A percentile compares a stretch with the other conserved stretches of the same genome.
Conservation (phyloP, 495 filamentous ascomycete species). For the Neurospora sp. region DNA sequence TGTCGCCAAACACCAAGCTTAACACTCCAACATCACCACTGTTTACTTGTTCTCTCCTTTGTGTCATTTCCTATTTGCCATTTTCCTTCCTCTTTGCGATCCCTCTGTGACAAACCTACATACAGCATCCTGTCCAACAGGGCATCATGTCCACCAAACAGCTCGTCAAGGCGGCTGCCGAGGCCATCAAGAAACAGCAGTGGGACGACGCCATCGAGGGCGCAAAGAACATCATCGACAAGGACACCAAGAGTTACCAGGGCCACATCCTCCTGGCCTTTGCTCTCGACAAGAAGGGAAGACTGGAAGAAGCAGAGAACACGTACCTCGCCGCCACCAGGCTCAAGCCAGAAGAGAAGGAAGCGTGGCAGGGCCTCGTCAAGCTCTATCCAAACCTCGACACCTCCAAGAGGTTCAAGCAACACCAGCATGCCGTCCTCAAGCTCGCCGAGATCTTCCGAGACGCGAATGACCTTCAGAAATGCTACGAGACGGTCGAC, state of each 20-base stretch:
- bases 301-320: conserved; percentile 57
- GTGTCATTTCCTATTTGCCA: neutral
- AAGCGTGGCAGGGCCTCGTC: conserved; percentile 87
- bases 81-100: neutral
- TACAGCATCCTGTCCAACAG: neutral
- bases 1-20: neutral
- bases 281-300: conserved; percentile 63
- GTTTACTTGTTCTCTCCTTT: neutral
- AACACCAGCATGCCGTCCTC: conserved; percentile 62
- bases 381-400: conserved; percentile 68
- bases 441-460: conserved; percentile 65
- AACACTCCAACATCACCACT: neutral
- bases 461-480: conserved; percentile 51
- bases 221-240: conserved; percentile 53
- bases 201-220: conserved; percentile 63
- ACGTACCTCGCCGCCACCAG: conserved; percentile 66
- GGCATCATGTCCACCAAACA: conserved; percentile 54
- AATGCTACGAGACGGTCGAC: conserved; percentile 72
- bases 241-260: conserved; percentile 73
- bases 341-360: conserved; percentile 40
- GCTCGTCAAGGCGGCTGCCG: conserved; percentile 71
- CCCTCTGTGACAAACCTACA: neutral
- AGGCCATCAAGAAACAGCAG: conserved; percentile 68
- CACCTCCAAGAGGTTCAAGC: conserved; percentile 52
- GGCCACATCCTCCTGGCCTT: conserved; percentile 77